A percentile compares a stretch with the other conserved stretches of the same genome.
Conservation (phyloP, 352 stramenopile genomes). For the Phytopythium mirpurense region DNA sequence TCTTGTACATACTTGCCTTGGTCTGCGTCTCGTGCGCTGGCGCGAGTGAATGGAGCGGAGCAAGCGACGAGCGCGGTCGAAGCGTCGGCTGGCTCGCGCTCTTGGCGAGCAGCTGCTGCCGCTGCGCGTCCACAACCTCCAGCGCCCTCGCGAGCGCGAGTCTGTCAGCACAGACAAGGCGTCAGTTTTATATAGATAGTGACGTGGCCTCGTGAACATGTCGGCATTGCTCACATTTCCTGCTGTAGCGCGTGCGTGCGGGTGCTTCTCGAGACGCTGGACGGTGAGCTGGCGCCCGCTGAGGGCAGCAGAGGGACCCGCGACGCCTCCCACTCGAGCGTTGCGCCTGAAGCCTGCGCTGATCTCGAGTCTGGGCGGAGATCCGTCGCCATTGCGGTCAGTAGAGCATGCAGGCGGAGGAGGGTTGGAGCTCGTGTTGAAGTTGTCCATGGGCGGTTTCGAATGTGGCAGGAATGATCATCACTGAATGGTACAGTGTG, state of each 20-base stretch:
- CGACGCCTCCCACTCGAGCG: conserved; percentile 23
- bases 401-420: background rate
- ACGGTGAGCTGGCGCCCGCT: background rate
- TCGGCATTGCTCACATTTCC: conserved; percentile 11
- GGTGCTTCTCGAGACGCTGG: conserved; percentile 11
- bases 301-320: conserved; percentile 18
- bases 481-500: background rate
- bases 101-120: conserved; percentile 24
- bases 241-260: conserved; percentile 10
- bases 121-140: conserved; percentile 30
- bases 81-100: conserved; percentile 15
- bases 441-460: background rate
- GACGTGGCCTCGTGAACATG: background rate
- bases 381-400: background rate
- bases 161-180: conserved; percentile 8
- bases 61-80: conserved; percentile 8
- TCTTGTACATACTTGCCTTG: no score
- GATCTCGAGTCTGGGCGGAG: background rate
- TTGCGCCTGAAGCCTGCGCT: background rate
- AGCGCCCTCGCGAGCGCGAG: conserved; percentile 29
- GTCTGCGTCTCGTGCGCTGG: no score
- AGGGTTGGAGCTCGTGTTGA: background rate
- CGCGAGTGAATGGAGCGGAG: background rate
- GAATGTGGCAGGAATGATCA: no score
- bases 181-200: background rate